phyloP scores from a whole-genome alignment of 768 basidiomycete genomes.

The Tricholoma bakamatsutake region DNA sequence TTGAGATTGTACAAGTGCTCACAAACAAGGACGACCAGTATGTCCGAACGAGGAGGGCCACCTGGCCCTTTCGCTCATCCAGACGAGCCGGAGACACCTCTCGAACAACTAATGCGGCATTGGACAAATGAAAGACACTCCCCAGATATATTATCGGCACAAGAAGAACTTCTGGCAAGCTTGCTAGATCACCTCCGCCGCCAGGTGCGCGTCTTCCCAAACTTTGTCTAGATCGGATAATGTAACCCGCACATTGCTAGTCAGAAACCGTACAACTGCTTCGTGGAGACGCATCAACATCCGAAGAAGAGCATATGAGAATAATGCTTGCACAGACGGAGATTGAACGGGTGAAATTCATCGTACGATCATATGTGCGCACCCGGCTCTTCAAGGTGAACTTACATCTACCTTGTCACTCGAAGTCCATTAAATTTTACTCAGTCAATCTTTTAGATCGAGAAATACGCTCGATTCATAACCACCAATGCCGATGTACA shows the following conservation, averaged over 20 bases:
- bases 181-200: conserved; percentile 73
- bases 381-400: conserved; percentile 81
- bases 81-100: conserved; percentile 43
- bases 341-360: conserved; percentile 89
- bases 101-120: conserved; percentile 68
- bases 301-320: conserved; percentile 89
- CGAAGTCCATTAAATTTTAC: conserved; percentile 14
- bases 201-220: conserved; percentile 51
- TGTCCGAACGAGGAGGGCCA: no score
- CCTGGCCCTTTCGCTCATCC: conserved; percentile 11
- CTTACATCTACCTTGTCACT: conserved; percentile 3
- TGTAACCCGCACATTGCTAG: conserved; percentile 32
- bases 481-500: conserved; percentile 66
- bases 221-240: neutral
- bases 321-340: conserved; percentile 94
- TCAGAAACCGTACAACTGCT: conserved; percentile 73
- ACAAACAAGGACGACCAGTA: no score
- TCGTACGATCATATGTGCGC: conserved; percentile 84
- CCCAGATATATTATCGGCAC: conserved; percentile 72
- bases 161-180: conserved; percentile 58
- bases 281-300: conserved; percentile 74
- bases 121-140: conserved; percentile 86
- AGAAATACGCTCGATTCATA: conserved; percentile 81
- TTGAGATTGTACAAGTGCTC: no score
- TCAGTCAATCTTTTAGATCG: conserved; percentile 52